Percentiles rank a stretch among this genome's conserved stretches.
phyloP scores from a whole-genome alignment of 169 alveolate species.

The Plasmodium adleri region DNA sequence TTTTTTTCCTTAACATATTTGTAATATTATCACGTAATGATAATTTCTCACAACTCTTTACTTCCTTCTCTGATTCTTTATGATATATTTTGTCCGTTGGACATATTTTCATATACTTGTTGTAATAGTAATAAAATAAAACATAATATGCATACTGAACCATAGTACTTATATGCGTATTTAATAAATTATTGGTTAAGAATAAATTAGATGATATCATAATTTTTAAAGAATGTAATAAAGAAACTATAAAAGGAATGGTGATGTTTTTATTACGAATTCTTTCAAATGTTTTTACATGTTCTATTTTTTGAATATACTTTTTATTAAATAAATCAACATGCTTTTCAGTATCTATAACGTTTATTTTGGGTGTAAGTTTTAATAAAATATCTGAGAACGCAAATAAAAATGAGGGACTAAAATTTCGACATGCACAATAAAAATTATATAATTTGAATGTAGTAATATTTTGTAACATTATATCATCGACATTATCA shows the following conservation, averaged over 20 bases:
- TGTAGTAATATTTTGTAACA: slow-evolving; percentile 23
- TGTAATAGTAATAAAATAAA: slow-evolving; percentile 30
- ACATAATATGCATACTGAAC: slow-evolving; percentile 67
- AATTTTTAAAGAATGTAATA: slow-evolving; percentile 26
- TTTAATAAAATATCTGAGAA: slow-evolving; percentile 38
- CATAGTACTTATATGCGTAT: slow-evolving; percentile 41
- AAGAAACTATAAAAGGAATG: slow-evolving; percentile 53
- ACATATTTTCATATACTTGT: slow-evolving; percentile 10
- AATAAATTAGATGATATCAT: slow-evolving; percentile 58
- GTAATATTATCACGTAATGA: too few species aligned
- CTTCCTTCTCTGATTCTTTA: too few species aligned
- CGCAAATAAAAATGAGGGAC: slow-evolving; percentile 48
- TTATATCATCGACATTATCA: background rate
- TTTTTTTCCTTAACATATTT: too few species aligned
- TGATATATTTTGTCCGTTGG: too few species aligned
- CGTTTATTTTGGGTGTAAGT: slow-evolving; percentile 35
- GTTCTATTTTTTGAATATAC: slow-evolving; percentile 15
- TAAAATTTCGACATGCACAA: slow-evolving; percentile 54
- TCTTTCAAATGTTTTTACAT: slow-evolving; percentile 13
- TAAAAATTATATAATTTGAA: slow-evolving; percentile 55
- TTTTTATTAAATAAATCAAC: slow-evolving; percentile 41
- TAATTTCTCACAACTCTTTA: too few species aligned
- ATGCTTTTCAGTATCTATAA: slow-evolving; percentile 27
- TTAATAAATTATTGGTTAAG: slow-evolving; percentile 20
- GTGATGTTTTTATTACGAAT: slow-evolving; percentile 19